Evolutionary conservation across 2,329 filamentous ascomycete genomes (phyloP).

Genomic region (Rhynchosporium secalis): DNA sequence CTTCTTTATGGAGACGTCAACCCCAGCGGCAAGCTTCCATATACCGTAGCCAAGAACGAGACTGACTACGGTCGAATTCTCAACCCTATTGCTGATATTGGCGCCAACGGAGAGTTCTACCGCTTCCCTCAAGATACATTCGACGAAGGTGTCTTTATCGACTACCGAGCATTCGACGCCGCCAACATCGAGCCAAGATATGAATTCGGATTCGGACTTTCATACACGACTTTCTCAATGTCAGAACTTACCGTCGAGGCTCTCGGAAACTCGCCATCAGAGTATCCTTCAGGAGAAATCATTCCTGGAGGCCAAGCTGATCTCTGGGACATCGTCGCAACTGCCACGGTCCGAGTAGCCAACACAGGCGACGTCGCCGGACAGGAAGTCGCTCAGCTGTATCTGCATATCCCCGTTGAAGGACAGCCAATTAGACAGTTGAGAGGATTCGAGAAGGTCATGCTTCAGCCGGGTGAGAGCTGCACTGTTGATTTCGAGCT

Average conservation of each 20-base stretch:
- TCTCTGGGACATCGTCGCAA: conserved; percentile 55
- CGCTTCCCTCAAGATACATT: conserved; percentile 52
- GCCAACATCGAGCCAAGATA: conserved; percentile 40
- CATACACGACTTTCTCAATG: conserved; percentile 56
- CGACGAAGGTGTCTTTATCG: conserved; percentile 50
- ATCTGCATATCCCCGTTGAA: conserved; percentile 28
- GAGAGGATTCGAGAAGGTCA: conserved; percentile 62
- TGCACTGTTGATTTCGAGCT: conserved; percentile 51
- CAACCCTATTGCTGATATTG: conserved; percentile 44
- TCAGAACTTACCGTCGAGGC: conserved; percentile 38
- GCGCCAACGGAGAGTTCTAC: conserved; percentile 45
- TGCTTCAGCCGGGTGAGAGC: conserved; percentile 48
- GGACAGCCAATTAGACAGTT: conserved; percentile 56
- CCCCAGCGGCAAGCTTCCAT: conserved; percentile 46
- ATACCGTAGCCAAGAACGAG: conserved; percentile 61
- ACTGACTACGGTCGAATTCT: conserved; percentile 50
- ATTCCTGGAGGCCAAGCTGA: conserved; percentile 50
- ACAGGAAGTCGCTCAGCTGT: conserved; percentile 39
- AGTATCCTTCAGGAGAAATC: conserved; percentile 9
- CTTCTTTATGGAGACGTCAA: conserved; percentile 62
- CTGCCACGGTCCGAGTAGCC: conserved; percentile 49
- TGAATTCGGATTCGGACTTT: conserved; percentile 51
- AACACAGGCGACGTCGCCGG: conserved; percentile 50
- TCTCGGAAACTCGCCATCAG: not conserved
- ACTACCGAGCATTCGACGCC: conserved; percentile 52